Conservation (phyloP, 148 eudicot species). For the Gaultheria prostrata region DNA sequence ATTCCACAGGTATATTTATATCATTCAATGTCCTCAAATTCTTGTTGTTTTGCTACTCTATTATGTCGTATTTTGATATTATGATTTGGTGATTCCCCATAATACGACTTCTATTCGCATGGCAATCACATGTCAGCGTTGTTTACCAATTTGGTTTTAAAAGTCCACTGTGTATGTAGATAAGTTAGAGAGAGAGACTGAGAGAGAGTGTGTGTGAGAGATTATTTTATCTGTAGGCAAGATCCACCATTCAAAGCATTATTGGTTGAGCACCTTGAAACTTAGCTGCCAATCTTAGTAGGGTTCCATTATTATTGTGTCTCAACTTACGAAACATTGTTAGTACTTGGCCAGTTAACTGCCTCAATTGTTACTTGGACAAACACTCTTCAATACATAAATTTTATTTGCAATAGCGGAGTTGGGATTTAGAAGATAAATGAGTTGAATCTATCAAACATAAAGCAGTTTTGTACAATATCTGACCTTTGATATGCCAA, state of each 20-base stretch:
- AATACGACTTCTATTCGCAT: background rate
- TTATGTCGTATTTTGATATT: background rate
- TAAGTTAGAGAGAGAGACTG: too few species aligned
- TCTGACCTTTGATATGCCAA: background rate
- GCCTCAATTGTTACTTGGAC: background rate
- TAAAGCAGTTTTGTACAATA: background rate
- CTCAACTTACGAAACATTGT: background rate
- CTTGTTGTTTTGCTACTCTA: background rate
- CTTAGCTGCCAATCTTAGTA: background rate
- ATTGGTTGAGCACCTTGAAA: background rate
- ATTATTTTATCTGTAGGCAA: background rate
- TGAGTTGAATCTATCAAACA: background rate
- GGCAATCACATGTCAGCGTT: background rate
- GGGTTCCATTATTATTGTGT: background rate
- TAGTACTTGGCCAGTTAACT: background rate
- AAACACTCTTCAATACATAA: background rate
- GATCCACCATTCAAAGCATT: background rate
- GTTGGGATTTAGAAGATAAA: background rate
- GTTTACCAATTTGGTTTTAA: background rate
- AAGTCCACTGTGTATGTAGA: background rate
- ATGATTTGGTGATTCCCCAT: background rate
- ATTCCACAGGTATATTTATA: conserved; percentile 75
- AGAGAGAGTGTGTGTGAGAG: background rate
- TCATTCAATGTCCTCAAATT: background rate
- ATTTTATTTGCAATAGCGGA: background rate